Evolutionary conservation across 2,329 filamentous ascomycete genomes (phyloP).

Genomic region (Teratosphaeria pseudoeucalypti): DNA sequence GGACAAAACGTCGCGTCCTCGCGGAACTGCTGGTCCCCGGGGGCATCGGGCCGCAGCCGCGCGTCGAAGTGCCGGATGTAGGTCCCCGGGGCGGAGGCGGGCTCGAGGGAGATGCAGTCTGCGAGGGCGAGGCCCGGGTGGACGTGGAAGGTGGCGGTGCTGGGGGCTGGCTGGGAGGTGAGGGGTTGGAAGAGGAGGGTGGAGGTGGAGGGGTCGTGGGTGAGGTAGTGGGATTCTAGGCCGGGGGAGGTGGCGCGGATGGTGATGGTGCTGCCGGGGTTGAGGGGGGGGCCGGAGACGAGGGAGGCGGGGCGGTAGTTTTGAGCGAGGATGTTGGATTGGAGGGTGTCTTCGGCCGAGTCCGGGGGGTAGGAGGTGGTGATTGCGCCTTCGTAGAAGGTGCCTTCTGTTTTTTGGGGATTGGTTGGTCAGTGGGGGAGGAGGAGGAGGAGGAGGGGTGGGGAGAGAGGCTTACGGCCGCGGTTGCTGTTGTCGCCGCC

Average conservation of each 20-base stretch:
- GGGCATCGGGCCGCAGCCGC: slow-evolving; percentile 39
- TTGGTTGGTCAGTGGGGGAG: background rate
- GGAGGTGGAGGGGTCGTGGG: slow-evolving; percentile 46
- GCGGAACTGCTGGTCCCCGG: slow-evolving; percentile 45
- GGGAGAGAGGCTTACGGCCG: slow-evolving; percentile 17
- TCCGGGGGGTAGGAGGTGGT: slow-evolving; percentile 52
- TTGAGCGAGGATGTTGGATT: slow-evolving; percentile 36
- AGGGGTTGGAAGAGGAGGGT: slow-evolving; percentile 45
- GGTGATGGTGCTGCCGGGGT: slow-evolving; percentile 41
- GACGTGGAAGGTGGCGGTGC: slow-evolving; percentile 41
- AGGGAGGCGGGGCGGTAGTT: slow-evolving; percentile 42
- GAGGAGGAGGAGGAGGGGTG: too few relatives aligned
- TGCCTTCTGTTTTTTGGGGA: slow-evolving; percentile 35
- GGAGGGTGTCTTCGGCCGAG: slow-evolving; percentile 40
- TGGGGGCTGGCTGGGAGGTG: slow-evolving; percentile 41
- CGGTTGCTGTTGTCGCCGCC: slow-evolving; percentile 55
- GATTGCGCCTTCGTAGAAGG: slow-evolving; percentile 51
- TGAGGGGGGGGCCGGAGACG: slow-evolving; percentile 39
- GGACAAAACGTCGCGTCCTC: slow-evolving; percentile 57
- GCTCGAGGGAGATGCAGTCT: slow-evolving; percentile 53
- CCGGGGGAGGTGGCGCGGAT: slow-evolving; percentile 46
- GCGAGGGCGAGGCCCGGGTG: slow-evolving; percentile 45
- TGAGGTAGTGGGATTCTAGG: slow-evolving; percentile 45
- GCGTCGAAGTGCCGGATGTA: slow-evolving; percentile 50
- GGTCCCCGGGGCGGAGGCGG: slow-evolving; percentile 46